Evolutionary conservation across 2,329 filamentous ascomycete genomes (phyloP), one percentile per base, ranked within the genome.

Genomic region (Alternaria burnsii): DNA sequence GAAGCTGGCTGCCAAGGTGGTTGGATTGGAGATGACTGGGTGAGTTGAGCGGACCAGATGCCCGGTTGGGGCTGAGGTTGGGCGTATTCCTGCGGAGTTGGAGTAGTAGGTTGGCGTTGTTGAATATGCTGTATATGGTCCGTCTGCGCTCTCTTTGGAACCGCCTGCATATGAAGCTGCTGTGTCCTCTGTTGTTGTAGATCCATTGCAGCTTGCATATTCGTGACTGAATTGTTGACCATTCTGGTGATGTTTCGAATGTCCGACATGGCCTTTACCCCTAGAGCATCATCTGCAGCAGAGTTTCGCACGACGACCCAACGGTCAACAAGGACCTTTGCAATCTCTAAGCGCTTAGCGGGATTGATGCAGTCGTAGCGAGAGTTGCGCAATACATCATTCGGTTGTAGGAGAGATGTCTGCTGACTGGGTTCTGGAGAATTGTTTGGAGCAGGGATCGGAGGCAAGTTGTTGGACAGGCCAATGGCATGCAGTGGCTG

Each of bases 321-420:
- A n/a, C 40, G 41, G 24, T 18, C 12, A 7, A 12, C 30, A n/a
- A 58, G 51, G 4, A 32, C n/a, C n/a, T 22, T 20, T 43, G 44
- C 14, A 20, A 54, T 28, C 30, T 58, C 24, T 7, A 34, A 9
- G 4, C 44, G 44, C 28, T 42, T 47, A 5, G 47, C 28, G 14
- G 24, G 12, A 5, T 28, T 20, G 14, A 62, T 16, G 20, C n/a
- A 47, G 12, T 22, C 6, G 43, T 55, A 62, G 9, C 32, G 40
- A 4, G 32, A n/a, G 20, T 59, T 44, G 14, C 16, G 24, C 7
- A 55, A 10, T 11, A 59, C 24, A 14, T 62, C 55, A 8, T 43
- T 22, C 10, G 59, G 51, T 5, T 41, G 51, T 3, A 59, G 38
- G 20, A 55, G 42, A 16, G 41, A n/a, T 0, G 24, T 3, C n/a